Percentiles rank a stretch among this genome's conserved stretches.
Conservation (phyloP, 176 grass and related monocot species). For the Zea mays region DNA sequence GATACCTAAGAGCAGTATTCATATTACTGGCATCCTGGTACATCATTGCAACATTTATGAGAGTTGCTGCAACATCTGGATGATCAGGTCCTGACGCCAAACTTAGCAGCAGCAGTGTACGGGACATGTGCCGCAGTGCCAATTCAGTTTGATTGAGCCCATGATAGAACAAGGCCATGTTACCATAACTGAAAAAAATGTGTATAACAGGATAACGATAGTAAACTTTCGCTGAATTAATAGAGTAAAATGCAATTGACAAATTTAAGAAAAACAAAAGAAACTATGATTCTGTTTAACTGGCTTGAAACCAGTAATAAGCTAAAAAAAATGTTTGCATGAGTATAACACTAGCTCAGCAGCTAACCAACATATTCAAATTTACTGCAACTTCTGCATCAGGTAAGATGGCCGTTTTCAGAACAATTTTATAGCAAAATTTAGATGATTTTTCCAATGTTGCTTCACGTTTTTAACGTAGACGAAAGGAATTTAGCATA, state of each 20-base stretch:
- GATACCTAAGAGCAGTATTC: conserved; percentile 81
- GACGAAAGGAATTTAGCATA: background rate
- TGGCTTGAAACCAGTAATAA: background rate
- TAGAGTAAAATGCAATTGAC: background rate
- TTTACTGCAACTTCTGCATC: background rate
- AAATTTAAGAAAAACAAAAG: background rate
- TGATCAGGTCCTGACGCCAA: conserved; percentile 86
- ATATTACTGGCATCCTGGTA: conserved; percentile 93
- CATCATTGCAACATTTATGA: conserved; percentile 99
- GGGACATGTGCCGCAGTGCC: conserved; percentile 86
- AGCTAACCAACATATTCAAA: background rate
- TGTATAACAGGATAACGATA: background rate
- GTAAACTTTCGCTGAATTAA: background rate
- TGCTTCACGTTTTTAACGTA: conserved; percentile 5
- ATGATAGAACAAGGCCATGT: conserved; percentile 99
- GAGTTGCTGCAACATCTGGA: conserved; percentile 85
- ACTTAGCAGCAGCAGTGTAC: conserved; percentile 73
- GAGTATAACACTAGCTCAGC: too few species aligned
- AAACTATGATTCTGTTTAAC: background rate
- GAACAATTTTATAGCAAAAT: background rate
- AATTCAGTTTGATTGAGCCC: conserved; percentile 89
- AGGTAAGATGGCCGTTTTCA: background rate
- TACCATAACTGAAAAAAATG: conserved; percentile 81
- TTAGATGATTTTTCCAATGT: background rate
- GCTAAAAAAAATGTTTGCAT: background rate